phyloP scores from a whole-genome alignment of 2,329 filamentous ascomycete genomes.

The Orbilia quercus region DNA sequence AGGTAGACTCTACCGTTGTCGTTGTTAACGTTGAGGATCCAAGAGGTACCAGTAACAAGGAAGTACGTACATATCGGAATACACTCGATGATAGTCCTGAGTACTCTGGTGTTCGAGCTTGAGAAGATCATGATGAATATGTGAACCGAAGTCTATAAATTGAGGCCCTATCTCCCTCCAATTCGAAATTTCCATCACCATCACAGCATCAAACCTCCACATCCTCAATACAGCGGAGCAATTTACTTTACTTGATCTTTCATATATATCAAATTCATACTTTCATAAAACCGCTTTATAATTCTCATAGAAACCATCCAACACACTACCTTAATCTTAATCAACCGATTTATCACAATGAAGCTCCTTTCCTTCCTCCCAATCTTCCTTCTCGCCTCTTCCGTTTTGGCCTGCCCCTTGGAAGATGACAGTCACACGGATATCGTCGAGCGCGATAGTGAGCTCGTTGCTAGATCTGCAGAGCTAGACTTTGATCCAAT shows the following conservation, averaged over 20 bases:
- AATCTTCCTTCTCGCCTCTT: constrained; percentile 48
- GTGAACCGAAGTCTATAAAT: constrained; percentile 32
- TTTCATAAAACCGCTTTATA: not conserved
- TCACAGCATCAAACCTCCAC: constrained; percentile 26
- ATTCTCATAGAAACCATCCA: not conserved
- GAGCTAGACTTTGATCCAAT: constrained; percentile 34
- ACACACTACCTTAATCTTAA: constrained; percentile 8
- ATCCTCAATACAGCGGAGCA: constrained; percentile 20
- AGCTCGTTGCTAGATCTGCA: constrained; percentile 31
- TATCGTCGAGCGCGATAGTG: constrained; percentile 32
- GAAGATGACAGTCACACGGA: constrained; percentile 22
- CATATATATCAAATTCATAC: not conserved
- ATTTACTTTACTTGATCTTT: constrained; percentile 8
- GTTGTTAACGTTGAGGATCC: constrained; percentile 14
- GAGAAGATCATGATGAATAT: not conserved
- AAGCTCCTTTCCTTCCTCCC: constrained; percentile 38
- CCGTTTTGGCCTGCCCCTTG: constrained; percentile 40
- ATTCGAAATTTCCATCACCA: constrained; percentile 4
- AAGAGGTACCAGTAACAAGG: not conserved
- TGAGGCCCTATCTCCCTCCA: constrained; percentile 18
- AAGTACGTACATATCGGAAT: not conserved
- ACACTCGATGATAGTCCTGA: not conserved
- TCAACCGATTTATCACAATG: constrained; percentile 46
- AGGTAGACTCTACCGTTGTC: constrained; percentile 23
- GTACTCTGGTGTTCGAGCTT: not conserved